Base-by-base conservation (phyloP, 108 stramenopile species). In the Pseudonitzschia pungens region DNA sequence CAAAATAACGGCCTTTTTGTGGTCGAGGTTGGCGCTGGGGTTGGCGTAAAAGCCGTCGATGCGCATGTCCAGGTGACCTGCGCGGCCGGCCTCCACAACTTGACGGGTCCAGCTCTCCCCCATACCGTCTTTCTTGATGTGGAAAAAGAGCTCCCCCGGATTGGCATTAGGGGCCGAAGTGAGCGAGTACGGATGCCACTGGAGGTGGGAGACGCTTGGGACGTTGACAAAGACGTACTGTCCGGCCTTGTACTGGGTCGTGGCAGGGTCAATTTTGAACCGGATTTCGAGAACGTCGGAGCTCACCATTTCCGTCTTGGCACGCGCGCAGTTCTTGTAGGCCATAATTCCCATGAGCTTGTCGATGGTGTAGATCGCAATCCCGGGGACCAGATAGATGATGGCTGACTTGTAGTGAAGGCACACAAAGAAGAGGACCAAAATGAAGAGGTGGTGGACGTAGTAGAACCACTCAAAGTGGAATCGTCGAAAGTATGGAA, bases 161-260 rank as follows among this genome's bases (percentile, higher is more conserved):
- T 60, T 18, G 18, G 18, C 59, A 27, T 33, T 60, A 11, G 59
- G 59, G 14, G 15, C 28, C 10, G 59, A 60, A 12, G 59, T 60
- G 18, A 60, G 59, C 24, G 24, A 60, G 28, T 33, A 60, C 28
- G 59, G 59, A 31, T 60, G 59, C 59, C 59, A 60, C 59, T 60
- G 31, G 11, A 60, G 32, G 28, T 33, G 32, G 11, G 59, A 60
- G 14, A 60, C 28, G 11, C 10, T 14, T 9, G 59, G 59, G 11
- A 60, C 59, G 28, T 60, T 60, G 31, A 60, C 28, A 60, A 60
- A 60, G 24, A 60, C 32, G 18, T 60, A 60, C 16, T 60, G 31
- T 12, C 59, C 59, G 14, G 59, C 59, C 32, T 60, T 18, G 32
- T 60, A 60, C 27, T 12, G n/a, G 11, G 31, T 18, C 5, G 16